Evolutionary conservation across 2,329 filamentous ascomycete genomes (phyloP), one percentile per base, ranked within the genome.

Genomic region (Oidium heveae): DNA sequence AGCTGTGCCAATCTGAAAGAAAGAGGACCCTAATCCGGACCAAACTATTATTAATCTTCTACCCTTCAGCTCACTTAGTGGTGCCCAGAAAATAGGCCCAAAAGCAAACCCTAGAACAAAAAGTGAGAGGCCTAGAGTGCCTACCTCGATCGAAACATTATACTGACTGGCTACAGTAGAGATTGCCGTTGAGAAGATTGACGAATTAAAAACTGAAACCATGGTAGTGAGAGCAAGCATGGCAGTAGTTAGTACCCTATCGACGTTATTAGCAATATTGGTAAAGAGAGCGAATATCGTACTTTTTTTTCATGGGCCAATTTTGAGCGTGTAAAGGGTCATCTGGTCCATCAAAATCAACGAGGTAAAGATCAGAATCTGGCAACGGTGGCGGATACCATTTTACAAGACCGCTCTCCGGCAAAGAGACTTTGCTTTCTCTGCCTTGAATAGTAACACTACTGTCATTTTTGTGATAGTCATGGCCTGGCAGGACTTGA

Each of bases 281-380:
- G 13, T 20, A 16, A 50, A 12, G 16, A 52, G 16, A 8, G 47
- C 37, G 8, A 57, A 67, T 15, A 2, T 71, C 74, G 63, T 66
- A 77, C 78, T 94, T 94, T 71, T 84, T 88, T 64, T 70, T 76
- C 54, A 84, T 63, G 0, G 83, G 74, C 87, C 87, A 94, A 65
- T 94, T 94, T 68, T 89, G 84, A 0, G 86, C 82, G 66, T 94
- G 86, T 57, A 88, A 64, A 2, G 86, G 86, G 62, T 94, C 87
- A 59, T 87, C 74, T 1, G 79, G 81, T 0, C 86, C 87, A 60
- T 88, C 82, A 63, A 94, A 94, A 66, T 86, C 84, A 46, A 88
- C 84, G 0, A 87, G 82, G 63, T 88, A 89, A 59, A 84, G 78
- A 61, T 88, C 84, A 60, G 74, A 72, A 15, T 79, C 76, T 1